These are phyloP conservation scores for Chrysophaeum taylorii DNA, from an alignment of 352 stramenopile genomes.

Conservation along the genomic window DNA sequence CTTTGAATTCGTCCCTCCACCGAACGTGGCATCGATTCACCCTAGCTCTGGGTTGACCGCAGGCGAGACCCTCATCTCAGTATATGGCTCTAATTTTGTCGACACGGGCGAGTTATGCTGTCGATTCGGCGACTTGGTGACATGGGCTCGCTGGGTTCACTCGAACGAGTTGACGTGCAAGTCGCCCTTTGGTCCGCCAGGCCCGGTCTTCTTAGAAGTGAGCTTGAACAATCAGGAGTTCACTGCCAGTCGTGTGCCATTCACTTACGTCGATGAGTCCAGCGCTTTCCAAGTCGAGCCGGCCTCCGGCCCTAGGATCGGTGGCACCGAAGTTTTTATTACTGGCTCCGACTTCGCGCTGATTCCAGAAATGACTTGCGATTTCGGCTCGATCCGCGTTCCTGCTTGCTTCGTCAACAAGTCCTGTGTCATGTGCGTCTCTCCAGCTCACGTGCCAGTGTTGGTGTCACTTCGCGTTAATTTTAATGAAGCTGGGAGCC, in stretches of 20 bases:
- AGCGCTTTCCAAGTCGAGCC: slow-evolving; percentile 35
- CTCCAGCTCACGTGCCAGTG: slow-evolving; percentile 42
- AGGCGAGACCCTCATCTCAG: slow-evolving; percentile 41
- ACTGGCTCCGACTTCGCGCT: slow-evolving; percentile 60
- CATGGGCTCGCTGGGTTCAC: slow-evolving; percentile 30
- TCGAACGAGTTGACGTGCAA: slow-evolving; percentile 36
- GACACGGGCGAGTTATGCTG: slow-evolving; percentile 37
- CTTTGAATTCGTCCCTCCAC: slow-evolving; percentile 20
- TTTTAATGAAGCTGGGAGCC: too few species aligned
- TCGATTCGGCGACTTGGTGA: slow-evolving; percentile 35
- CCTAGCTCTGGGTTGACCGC: slow-evolving; percentile 35
- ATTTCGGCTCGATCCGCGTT: slow-evolving; percentile 56
- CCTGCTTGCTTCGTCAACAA: slow-evolving; percentile 44
- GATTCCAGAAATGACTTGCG: slow-evolving; percentile 55
- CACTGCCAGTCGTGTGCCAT: slow-evolving; percentile 51
- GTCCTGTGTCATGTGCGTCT: slow-evolving; percentile 47
- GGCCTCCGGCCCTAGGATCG: slow-evolving; percentile 36
- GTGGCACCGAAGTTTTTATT: slow-evolving; percentile 50
- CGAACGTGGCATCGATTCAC: slow-evolving; percentile 29
- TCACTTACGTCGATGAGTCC: slow-evolving; percentile 49
- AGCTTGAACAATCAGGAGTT: slow-evolving; percentile 74
- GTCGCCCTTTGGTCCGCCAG: slow-evolving; percentile 24
- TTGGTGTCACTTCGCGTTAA: slow-evolving; percentile 6
- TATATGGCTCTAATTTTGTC: slow-evolving; percentile 35
- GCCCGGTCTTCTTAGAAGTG: slow-evolving; percentile 47